phyloP scores from a whole-genome alignment of 1,284 basidiomycete genomes.

The Cryptococcus deneoformans region DNA sequence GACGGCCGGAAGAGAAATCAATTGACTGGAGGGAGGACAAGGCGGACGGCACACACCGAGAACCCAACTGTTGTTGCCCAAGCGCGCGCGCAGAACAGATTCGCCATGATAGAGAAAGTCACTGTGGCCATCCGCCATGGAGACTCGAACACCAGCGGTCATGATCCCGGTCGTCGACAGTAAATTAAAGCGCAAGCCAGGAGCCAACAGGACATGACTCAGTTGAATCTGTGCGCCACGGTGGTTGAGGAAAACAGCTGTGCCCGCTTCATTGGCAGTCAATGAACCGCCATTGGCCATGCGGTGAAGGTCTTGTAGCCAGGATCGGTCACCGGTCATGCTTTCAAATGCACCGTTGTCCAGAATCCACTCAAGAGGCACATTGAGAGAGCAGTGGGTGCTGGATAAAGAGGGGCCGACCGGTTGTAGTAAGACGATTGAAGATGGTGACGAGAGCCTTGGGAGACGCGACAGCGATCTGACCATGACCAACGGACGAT shows the following conservation, averaged over 20 bases:
- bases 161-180: background rate
- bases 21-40: background rate
- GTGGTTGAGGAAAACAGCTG: constrained; percentile 3
- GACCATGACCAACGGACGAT: background rate
- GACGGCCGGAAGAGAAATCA: background rate
- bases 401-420: too few relatives aligned
- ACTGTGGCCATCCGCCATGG: background rate
- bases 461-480: background rate
- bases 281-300: background rate
- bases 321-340: constrained; percentile 4
- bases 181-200: constrained; percentile 4
- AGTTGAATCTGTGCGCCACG: background rate
- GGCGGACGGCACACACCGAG: background rate
- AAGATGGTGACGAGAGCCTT: background rate
- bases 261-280: background rate
- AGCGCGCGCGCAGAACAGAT: background rate
- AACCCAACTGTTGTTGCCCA: background rate
- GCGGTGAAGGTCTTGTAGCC: constrained; percentile 1
- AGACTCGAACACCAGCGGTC: background rate
- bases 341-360: constrained; percentile 2
- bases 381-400: background rate
- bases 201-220: background rate
- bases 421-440: too few relatives aligned
- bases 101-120: background rate
- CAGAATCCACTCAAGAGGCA: constrained; percentile 2